Evolutionary conservation across 148 eudicot genomes (phyloP).

Genomic region (Nepenthes mirabilis): DNA sequence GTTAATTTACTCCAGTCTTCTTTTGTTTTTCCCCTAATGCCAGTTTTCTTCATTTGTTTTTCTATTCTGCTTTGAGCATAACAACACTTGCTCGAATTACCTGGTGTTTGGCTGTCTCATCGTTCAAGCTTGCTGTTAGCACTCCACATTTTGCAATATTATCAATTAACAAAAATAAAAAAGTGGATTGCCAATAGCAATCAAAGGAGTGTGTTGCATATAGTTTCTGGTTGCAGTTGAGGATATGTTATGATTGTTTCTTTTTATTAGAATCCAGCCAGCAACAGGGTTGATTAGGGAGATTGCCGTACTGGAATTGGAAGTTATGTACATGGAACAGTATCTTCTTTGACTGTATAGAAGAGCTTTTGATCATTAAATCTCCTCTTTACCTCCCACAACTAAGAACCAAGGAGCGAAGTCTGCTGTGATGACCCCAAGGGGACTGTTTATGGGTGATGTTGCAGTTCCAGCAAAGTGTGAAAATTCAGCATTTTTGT

Average conservation of each 20-base stretch:
- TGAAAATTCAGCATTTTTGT: slow-evolving; percentile 16
- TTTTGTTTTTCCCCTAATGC: not conserved
- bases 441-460: slow-evolving; percentile 43
- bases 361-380: slow-evolving; percentile 82
- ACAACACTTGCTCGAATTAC: too few species aligned
- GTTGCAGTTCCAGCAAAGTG: slow-evolving; percentile 24
- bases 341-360: slow-evolving; percentile 85
- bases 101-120: too few species aligned
- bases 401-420: slow-evolving; percentile 27
- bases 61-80: too few species aligned
- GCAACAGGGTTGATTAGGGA: slow-evolving; percentile 87
- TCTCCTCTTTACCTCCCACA: slow-evolving; percentile 45
- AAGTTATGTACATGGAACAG: slow-evolving; percentile 82
- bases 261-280: slow-evolving; percentile 43
- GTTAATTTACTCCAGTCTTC: too few species aligned
- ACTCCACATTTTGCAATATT: not conserved
- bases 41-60: too few species aligned
- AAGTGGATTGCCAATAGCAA: too few species aligned
- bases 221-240: too few species aligned
- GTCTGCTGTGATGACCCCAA: slow-evolving; percentile 36
- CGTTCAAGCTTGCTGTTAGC: too few species aligned
- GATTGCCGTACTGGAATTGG: slow-evolving; percentile 81
- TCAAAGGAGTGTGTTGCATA: too few species aligned
- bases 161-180: too few species aligned
- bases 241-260: not conserved